Evolutionary conservation across 768 basidiomycete species (phyloP), one percentile per base, ranked within the genome.

Genomic region (Suillus luteus): DNA sequence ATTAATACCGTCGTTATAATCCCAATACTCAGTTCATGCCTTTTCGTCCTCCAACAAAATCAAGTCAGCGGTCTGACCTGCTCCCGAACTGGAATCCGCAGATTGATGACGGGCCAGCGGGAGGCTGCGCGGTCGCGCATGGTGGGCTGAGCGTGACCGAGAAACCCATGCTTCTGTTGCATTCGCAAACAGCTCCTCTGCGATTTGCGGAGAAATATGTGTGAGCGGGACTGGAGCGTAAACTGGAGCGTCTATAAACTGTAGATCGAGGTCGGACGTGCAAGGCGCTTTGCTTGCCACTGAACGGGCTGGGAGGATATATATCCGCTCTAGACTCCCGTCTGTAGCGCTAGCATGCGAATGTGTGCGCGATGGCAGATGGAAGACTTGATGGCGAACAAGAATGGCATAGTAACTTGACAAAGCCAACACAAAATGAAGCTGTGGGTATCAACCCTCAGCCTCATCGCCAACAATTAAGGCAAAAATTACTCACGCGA

Each of bases 341-440:
- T 69, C 66, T 52, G 71, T 72, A 55, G 7, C 12, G 62, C 69
- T 67, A 35, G 65, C 63, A 17, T 72, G 67, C 33, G 52, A 31
- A 54, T 68, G 58, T 68, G 71, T 44, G 33, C 55, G 51, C 49
- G 65, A 48, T 58, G 61, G 67, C 65, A 68, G 64, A 60, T 51
- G 58, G 64, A 52, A 69, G 65, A 59, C 66, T 69, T 80, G 72
- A 63, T 79, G 78, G n/a, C 83, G 83, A 35, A 78, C 75, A 43
- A 92, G 77, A 51, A 83, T 80, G 9, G 81, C 76, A 72, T 91
- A 87, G 67, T 86, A 86, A 59, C 83, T 88, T 8, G 89, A 85
- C 12, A 93, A 81, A 2, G 89, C 85, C 64, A 93, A 80, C 41
- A 92, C 83, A 75, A 91, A 90, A 73, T 93, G 91, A 59, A 93